Evolutionary conservation across 2,329 filamentous ascomycete genomes (phyloP), one percentile per base, ranked within the genome.

Genomic region (Dichotomopilus funicola): DNA sequence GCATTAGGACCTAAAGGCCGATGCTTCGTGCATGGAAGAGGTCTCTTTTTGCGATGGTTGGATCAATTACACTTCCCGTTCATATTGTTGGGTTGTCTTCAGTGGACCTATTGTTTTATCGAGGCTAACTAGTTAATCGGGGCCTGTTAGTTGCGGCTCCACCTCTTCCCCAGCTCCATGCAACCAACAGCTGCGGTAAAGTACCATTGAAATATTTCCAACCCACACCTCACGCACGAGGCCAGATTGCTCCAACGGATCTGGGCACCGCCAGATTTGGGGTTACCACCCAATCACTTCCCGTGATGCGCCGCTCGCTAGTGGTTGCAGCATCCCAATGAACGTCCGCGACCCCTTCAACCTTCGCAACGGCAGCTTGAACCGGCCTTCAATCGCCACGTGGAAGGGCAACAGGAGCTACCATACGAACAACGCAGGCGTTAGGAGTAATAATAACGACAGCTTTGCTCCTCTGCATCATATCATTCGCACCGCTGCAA

Each of bases 401-500:
- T 61, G 59, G 59, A 58, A 56, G 46, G 40, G 45, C 42, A 61
- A 54, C 40, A 49, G 27, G 27, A 56, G 43, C 51, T 52, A 52
- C 51, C 41, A 53, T 27, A 6, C 46, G 19, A 27, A 27, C 19
- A 27, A 27, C 19, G 19, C 19, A 27, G 19, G 19, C 19, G 19
- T 27, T 27, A 27, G 19, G 19, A 27, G 19, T 27, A 27, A 3
- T 5, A 33, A 49, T 46, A 44, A 68, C 58, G 65, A 62, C 58
- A 58, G 62, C 49, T 19, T 56, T 51, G 57, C 68, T 34, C 64
- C 69, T 43, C 62, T 74, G 63, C 75, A 61, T 4, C 53, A 73
- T 63, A 74, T 78, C 62, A 73, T 82, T 59, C 75, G 74, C 74
- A 76, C 54, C 75, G 76, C 60, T 68, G 69, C 71, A 33, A 75